Percentiles rank a stretch among this genome's conserved stretches.
phyloP scores from a whole-genome alignment of 2,329 filamentous ascomycete species.

The Apiospora saccharicola region DNA sequence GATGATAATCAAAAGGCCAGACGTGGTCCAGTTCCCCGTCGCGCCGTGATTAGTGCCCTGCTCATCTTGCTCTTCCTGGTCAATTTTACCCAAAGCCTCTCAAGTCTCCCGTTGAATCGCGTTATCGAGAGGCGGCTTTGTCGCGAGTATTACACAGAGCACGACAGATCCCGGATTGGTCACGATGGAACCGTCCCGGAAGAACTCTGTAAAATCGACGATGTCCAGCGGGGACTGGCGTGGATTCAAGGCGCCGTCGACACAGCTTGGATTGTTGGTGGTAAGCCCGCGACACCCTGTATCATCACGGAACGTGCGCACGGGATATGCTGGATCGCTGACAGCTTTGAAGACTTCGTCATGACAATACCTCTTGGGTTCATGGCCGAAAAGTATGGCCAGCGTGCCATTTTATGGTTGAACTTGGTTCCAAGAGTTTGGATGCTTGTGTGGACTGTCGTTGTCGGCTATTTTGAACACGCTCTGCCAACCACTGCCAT shows the following conservation, averaged over 20 bases:
- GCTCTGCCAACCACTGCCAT: slow-evolving; percentile 49
- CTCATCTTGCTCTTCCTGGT: slow-evolving; percentile 53
- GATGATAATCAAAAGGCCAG: slow-evolving; percentile 1
- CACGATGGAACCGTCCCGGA: slow-evolving; percentile 54
- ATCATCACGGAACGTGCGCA: background rate
- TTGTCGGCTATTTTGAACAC: slow-evolving; percentile 48
- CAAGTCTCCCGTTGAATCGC: slow-evolving; percentile 55
- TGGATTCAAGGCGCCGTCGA: slow-evolving; percentile 60
- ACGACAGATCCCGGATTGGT: slow-evolving; percentile 46
- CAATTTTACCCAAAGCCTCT: slow-evolving; percentile 56
- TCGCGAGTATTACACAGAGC: slow-evolving; percentile 53
- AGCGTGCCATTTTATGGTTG: slow-evolving; percentile 49
- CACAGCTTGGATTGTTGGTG: slow-evolving; percentile 57
- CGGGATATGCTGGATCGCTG: slow-evolving; percentile 1
- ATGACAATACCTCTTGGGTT: slow-evolving; percentile 59
- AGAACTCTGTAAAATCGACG: slow-evolving; percentile 60
- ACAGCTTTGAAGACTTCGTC: slow-evolving; percentile 48
- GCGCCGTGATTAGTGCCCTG: slow-evolving; percentile 37
- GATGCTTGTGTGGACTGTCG: slow-evolving; percentile 50
- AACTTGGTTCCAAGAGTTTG: slow-evolving; percentile 52
- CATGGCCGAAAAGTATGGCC: slow-evolving; percentile 52
- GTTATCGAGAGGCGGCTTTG: slow-evolving; percentile 58
- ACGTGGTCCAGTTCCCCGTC: slow-evolving; percentile 4
- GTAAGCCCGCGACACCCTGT: slow-evolving; percentile 38
- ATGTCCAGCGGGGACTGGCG: slow-evolving; percentile 58